These are phyloP conservation scores for Fusarium scirpi DNA, from an alignment of 2,329 filamentous ascomycete species.

Conservation along the genomic window DNA sequence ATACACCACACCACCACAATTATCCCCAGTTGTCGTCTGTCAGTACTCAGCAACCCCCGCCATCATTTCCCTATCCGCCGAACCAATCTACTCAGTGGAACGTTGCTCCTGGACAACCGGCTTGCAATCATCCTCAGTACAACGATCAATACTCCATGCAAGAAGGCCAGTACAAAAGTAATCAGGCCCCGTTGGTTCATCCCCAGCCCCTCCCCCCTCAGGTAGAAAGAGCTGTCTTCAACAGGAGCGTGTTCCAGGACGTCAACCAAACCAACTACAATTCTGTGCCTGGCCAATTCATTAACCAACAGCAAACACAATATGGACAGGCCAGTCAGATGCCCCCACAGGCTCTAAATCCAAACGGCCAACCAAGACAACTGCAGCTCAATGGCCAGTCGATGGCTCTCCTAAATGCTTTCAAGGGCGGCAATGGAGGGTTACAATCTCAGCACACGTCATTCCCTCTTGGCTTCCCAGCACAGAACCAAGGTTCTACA, in stretches of 20 bases:
- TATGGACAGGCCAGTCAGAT: conserved; percentile 36
- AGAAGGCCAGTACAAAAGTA: conserved; percentile 43
- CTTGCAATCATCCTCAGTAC: conserved; percentile 28
- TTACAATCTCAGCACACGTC: conserved; percentile 42
- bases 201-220: conserved; percentile 68
- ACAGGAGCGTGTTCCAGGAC: conserved; percentile 51
- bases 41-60: conserved; percentile 49
- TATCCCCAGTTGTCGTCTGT: conserved; percentile 57
- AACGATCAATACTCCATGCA: conserved; percentile 33
- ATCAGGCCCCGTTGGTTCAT: conserved; percentile 49
- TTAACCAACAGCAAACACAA: conserved; percentile 45
- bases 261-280: conserved; percentile 29
- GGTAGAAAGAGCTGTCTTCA: conserved; percentile 65
- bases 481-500: conserved; percentile 24
- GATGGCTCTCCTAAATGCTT: conserved; percentile 59
- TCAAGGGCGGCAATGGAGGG: conserved; percentile 51
- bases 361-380: conserved; percentile 36
- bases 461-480: conserved; percentile 11
- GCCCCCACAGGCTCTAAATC: conserved; percentile 23
- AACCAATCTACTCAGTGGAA: conserved; percentile 40
- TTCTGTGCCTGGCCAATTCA: conserved; percentile 18
- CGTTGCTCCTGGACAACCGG: conserved; percentile 28
- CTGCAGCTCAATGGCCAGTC: conserved; percentile 56
- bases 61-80: conserved; percentile 47
- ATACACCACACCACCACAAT: conserved; percentile 67